Evolutionary conservation across 108 stramenopile genomes (phyloP).

Genomic region (Cylindrotheca fusiformis): DNA sequence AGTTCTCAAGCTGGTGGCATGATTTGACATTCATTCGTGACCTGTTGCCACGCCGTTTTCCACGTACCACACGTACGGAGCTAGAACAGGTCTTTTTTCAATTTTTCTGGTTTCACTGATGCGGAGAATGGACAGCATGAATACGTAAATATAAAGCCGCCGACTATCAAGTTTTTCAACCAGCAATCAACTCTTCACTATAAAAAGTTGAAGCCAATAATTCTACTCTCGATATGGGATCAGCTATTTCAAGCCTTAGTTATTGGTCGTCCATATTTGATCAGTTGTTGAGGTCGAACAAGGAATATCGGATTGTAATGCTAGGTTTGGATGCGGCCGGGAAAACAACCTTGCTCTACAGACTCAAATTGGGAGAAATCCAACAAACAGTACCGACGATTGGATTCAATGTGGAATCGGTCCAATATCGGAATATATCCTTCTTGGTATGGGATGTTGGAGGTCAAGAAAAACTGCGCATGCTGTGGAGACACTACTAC

Average conservation of each 20-base stretch:
- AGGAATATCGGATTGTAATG: constrained; percentile 97
- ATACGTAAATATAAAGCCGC: no score
- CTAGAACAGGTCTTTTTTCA: no score
- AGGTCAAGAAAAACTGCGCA: constrained; percentile 98
- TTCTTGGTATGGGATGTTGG: constrained; percentile 99
- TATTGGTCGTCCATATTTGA: not conserved
- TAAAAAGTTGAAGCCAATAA: not conserved
- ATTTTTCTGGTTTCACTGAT: no score
- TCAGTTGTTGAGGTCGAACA: constrained; percentile 65
- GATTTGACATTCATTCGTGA: no score
- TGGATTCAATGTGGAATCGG: constrained; percentile 92
- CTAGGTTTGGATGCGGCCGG: constrained; percentile 97
- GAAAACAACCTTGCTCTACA: constrained; percentile 97
- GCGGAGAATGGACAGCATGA: no score
- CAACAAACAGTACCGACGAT: constrained; percentile 96
- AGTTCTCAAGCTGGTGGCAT: no score
- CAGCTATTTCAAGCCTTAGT: not conserved
- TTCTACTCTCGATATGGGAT: not conserved
- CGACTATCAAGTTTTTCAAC: no score
- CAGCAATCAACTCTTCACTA: no score
- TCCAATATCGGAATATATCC: constrained; percentile 95
- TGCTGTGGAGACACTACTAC: constrained; percentile 99
- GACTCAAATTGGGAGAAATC: constrained; percentile 91
- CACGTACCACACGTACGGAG: no score
- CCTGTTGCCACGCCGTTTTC: no score